A percentile compares a stretch with the other conserved stretches of the same genome.
These are phyloP conservation scores for Lophium mytilinum DNA, from an alignment of 495 filamentous ascomycete species.

Conservation along the genomic window DNA sequence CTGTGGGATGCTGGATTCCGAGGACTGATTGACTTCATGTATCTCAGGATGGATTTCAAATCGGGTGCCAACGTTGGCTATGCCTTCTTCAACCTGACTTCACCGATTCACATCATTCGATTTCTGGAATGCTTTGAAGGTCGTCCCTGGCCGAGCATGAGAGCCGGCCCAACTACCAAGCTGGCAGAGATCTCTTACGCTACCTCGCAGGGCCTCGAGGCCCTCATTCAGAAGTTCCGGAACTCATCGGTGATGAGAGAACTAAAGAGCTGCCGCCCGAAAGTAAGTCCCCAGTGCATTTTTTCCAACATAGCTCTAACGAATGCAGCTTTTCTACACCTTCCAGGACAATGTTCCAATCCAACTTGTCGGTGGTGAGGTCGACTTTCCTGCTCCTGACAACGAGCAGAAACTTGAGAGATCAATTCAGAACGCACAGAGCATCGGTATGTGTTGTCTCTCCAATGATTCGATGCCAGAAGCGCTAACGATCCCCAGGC, in stretches of 20 bases:
- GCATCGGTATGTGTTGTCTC: constrained; percentile 2
- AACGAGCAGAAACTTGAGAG: constrained; percentile 20
- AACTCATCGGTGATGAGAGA: constrained; percentile 95
- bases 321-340: constrained; percentile 1
- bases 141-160: constrained; percentile 51
- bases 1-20: constrained; percentile 71
- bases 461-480: not conserved
- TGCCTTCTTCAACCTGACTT: constrained; percentile 91
- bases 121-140: constrained; percentile 13
- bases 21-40: constrained; percentile 89
- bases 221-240: constrained; percentile 85
- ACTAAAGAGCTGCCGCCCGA: constrained; percentile 69
- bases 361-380: constrained; percentile 3
- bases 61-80: constrained; percentile 71
- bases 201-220: constrained; percentile 86
- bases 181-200: constrained; percentile 89
- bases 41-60: constrained; percentile 67
- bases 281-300: constrained; percentile 42
- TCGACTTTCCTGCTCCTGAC: constrained; percentile 11
- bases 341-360: not conserved
- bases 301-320: not conserved
- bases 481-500: not conserved
- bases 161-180: constrained; percentile 45
- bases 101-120: constrained; percentile 46
- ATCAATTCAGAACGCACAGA: constrained; percentile 13